phyloP scores from a whole-genome alignment of 768 basidiomycete genomes.

The Infundibulicybe gibba region DNA sequence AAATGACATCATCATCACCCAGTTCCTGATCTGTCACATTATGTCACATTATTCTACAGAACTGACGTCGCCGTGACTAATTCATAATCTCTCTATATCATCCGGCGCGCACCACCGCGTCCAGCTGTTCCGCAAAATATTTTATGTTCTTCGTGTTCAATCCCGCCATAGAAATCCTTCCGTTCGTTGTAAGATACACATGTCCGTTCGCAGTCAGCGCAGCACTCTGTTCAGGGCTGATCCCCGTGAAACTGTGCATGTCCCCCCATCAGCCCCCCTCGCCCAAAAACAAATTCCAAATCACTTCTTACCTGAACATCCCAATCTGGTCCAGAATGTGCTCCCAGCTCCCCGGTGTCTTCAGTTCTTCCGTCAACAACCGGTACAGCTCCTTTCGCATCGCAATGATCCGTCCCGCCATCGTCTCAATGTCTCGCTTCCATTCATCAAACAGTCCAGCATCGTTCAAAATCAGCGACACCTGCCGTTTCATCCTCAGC shows the following conservation, averaged over 20 bases:
- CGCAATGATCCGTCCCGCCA: conserved; percentile 89
- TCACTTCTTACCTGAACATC: conserved; percentile 83
- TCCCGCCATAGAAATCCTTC: conserved; percentile 94
- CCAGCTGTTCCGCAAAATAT: conserved; percentile 70
- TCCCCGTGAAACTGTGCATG: conserved; percentile 79
- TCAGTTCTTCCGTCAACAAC: conserved; percentile 69
- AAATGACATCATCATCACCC: no score
- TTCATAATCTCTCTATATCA: conserved; percentile 3
- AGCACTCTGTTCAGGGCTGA: conserved; percentile 63
- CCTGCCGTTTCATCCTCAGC: conserved; percentile 32
- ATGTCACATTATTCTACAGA: conserved; percentile 28
- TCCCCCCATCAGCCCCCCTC: not conserved
- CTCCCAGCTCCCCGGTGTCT: conserved; percentile 93
- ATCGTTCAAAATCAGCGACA: conserved; percentile 80
- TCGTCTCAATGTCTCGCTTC: conserved; percentile 86
- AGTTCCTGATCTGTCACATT: conserved; percentile 8
- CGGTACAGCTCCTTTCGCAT: conserved; percentile 83
- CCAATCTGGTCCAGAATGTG: conserved; percentile 96
- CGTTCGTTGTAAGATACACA: conserved; percentile 83
- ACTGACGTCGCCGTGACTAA: conserved; percentile 2
- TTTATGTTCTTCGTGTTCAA: conserved; percentile 76
- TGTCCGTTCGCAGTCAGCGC: conserved; percentile 69
- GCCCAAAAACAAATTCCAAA: conserved; percentile 1
- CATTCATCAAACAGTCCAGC: conserved; percentile 77
- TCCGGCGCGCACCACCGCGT: conserved; percentile 57